These are phyloP conservation scores for Teratosphaeria destructans DNA, from an alignment of 2,329 filamentous ascomycete genomes.

Conservation along the genomic window DNA sequence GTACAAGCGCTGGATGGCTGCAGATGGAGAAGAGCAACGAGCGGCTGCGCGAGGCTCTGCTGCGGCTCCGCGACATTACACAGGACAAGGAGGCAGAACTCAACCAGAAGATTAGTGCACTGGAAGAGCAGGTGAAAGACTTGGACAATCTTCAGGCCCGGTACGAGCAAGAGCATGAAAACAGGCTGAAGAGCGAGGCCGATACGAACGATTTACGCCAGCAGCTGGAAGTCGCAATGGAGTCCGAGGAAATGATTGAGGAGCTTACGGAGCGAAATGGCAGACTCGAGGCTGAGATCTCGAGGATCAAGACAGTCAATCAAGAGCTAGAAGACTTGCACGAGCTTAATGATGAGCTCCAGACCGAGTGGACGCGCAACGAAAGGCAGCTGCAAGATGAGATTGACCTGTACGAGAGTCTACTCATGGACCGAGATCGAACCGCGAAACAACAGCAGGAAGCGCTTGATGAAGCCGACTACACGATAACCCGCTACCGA, in stretches of 20 bases:
- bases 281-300: slow-evolving; percentile 69
- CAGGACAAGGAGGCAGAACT: slow-evolving; percentile 76
- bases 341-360: slow-evolving; percentile 89
- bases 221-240: slow-evolving; percentile 79
- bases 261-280: slow-evolving; percentile 82
- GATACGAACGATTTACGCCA: slow-evolving; percentile 77
- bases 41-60: slow-evolving; percentile 70
- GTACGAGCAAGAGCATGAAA: slow-evolving; percentile 59
- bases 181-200: slow-evolving; percentile 60
- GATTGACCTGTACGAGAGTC: slow-evolving; percentile 73
- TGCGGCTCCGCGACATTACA: slow-evolving; percentile 75
- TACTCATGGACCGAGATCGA: slow-evolving; percentile 73
- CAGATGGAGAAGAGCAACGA: slow-evolving; percentile 89
- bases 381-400: slow-evolving; percentile 93
- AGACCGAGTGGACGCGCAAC: slow-evolving; percentile 83
- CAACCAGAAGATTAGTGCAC: slow-evolving; percentile 45
- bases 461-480: slow-evolving; percentile 75
- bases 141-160: slow-evolving; percentile 43
- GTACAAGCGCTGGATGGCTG: slow-evolving; percentile 75
- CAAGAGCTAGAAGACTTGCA: slow-evolving; percentile 82
- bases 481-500: slow-evolving; percentile 77
- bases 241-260: slow-evolving; percentile 89
- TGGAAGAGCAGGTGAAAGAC: slow-evolving; percentile 33
- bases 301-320: slow-evolving; percentile 69
- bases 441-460: slow-evolving; percentile 68